Base-by-base conservation (phyloP, 2,329 filamentous ascomycete genomes). In the Akanthomyces uredinophilus region DNA sequence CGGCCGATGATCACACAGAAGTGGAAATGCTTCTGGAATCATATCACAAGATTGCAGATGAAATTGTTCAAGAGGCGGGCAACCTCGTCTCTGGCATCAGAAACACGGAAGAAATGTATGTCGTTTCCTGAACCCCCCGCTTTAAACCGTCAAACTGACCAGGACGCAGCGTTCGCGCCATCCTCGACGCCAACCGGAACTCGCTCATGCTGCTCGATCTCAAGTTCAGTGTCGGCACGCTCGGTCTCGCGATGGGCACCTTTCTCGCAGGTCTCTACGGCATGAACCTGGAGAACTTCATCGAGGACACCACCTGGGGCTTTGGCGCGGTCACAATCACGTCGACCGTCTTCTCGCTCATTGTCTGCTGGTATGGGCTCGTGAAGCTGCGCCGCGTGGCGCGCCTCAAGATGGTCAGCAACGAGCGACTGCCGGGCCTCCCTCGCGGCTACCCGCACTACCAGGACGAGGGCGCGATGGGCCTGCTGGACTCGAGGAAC, bases 271-370 rank as follows among this genome's bases (percentile, higher is more conserved):
- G 93, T n/a, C 86, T 99, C n/a, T 99, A 98, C 81, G 95, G 95
- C 69, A 98, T 98, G 93, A 99, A 99, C 78, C 80, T 99, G 66
- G 96, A 97, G 73, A 98, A 98, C 77, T 98, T 97, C 75, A 92
- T 98, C 69, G 95, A 99, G 78, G 94, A 98, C 73, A 93, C 90
- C 1, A 85, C 91, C 74, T 84, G 91, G 74, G 95, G 94, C 13
- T 98, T 99, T 73, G 83, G 82, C 52, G 85, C 85, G 60, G 87
- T 99, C 64, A 91, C 89, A 2, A 81, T 79, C 20, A 79, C 84
- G 64, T 96, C 91, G 62, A 83, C 88, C 62, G 69, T 88, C 62
- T 87, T 93, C 73, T 91, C 91, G 16, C 83, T 88, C 60, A 68
- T 93, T 10, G 90, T 96, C 57, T 94, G 90, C 77, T 83, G 85